Base-by-base conservation (phyloP, 1,284 basidiomycete genomes). In the Marasmius sp. region DNA sequence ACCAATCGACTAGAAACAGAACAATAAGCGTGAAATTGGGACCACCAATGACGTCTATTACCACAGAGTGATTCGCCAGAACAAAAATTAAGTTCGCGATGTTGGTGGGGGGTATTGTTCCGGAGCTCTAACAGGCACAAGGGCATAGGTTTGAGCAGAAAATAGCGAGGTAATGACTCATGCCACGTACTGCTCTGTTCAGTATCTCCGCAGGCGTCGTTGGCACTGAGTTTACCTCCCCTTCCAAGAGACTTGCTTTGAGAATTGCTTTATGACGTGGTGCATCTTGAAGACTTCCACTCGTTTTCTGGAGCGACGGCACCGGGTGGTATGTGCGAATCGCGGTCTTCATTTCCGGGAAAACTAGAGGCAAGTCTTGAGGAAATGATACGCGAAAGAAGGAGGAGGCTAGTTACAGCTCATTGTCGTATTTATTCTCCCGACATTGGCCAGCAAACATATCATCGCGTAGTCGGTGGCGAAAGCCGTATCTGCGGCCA, bases 241-340 rank as follows among this genome's bases (percentile, higher is more conserved):
- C 69, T 64, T 75, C 82, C 38, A 87, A 72, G 18, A 82, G 68
- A 50, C 81, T 79, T 7, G 81, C 81, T 70, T 88, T 89, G 57
- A 91, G 77, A 39, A 85, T 81, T 59, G 84, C 82, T 71, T 90
- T 91, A 73, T 94, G 90, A 58, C 92, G 81, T 22, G 92, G 91
- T 6, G 91, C 90, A 71, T 94, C 92, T 69, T 93, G 91, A 64
- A 93, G 80, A 72, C 92, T 91, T 16, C 87, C 86, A 60, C 85
- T 81, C 6, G 88, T 88, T 67, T 85, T 85, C 70, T 94, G 91
- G n/a, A 95, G 78, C 12, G 85, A 85, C 34, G 92, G 92, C 11
- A 95, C 82, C 8, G 92, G 91, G 70, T 94, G 92, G 74, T 94
- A 94, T 43, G 89, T 91, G 62, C 92, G 81, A 66, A 93, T 81